These are phyloP conservation scores for Poteriospumella lacustris DNA, from an alignment of 108 stramenopile species.

Conservation along the genomic window DNA sequence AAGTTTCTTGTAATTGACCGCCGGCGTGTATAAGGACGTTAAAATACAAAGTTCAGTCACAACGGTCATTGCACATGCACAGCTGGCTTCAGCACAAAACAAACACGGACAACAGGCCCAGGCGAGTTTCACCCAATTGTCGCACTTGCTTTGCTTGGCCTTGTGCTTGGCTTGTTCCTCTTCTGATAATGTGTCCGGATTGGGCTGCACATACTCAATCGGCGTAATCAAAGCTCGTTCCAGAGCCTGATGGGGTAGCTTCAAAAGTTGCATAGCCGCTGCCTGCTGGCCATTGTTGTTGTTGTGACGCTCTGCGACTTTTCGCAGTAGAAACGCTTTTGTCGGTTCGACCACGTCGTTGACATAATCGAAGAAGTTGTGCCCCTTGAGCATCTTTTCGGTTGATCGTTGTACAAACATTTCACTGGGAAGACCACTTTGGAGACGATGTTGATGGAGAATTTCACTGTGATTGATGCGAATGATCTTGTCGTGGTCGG, in stretches of 20 bases:
- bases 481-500: constrained; percentile 7
- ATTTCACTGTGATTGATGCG: not conserved
- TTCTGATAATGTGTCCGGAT: too few relatives aligned
- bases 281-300: not conserved
- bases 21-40: not conserved
- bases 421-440: not conserved
- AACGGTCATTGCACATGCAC: not conserved
- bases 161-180: too few relatives aligned
- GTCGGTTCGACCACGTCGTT: not conserved
- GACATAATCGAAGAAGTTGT: constrained; percentile 17
- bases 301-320: not conserved
- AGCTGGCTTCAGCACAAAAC: not conserved
- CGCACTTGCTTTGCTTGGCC: not conserved
- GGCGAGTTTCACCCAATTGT: not conserved
- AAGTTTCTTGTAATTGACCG: not conserved
- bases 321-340: not conserved
- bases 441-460: not conserved
- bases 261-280: too few relatives aligned
- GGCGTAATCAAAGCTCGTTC: not conserved
- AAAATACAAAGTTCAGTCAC: not conserved
- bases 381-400: not conserved
- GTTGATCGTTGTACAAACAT: not conserved
- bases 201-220: too few relatives aligned
- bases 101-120: constrained; percentile 4
- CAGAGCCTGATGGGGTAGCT: not conserved